phyloP scores from a whole-genome alignment of 495 filamentous ascomycete genomes.

The Hypomontagnella monticulosa region DNA sequence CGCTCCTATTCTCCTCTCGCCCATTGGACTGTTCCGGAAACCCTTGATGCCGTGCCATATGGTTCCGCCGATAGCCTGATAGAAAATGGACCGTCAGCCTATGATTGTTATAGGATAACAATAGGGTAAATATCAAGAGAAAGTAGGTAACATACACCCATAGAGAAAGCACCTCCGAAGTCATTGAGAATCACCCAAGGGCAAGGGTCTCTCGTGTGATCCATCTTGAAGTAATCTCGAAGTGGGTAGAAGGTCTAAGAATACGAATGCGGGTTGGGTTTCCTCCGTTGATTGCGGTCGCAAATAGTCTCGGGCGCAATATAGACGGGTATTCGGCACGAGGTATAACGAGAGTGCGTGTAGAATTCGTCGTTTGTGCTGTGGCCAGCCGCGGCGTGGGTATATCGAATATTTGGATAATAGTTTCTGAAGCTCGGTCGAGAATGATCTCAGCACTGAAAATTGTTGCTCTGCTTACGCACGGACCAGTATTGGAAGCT shows the following conservation, averaged over 20 bases:
- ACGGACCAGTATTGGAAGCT: slow-evolving; percentile 17
- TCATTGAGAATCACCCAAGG: slow-evolving; percentile 97
- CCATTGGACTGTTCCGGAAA: slow-evolving; percentile 86
- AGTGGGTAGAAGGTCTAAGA: slow-evolving; percentile 1
- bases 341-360: not conserved
- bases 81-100: slow-evolving; percentile 12
- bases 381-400: not conserved
- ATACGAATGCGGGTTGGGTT: not conserved
- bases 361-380: not conserved
- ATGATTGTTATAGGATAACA: not conserved
- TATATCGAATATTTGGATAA: not conserved
- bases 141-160: slow-evolving; percentile 76
- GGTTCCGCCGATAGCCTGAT: slow-evolving; percentile 85
- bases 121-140: not conserved
- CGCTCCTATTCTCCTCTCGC: slow-evolving; percentile 94
- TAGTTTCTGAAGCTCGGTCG: not conserved
- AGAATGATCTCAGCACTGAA: slow-evolving; percentile 30
- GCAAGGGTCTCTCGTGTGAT: slow-evolving; percentile 89
- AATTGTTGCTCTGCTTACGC: slow-evolving; percentile 20
- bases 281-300: not conserved
- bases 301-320: not conserved
- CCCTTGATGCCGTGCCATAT: slow-evolving; percentile 99
- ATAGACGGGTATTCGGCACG: not conserved
- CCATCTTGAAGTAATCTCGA: slow-evolving; percentile 58
- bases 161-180: slow-evolving; percentile 95